A percentile compares a stretch with the other conserved stretches of the same genome.
These are phyloP conservation scores for Pseudocercospora crystallina DNA, from an alignment of 2,329 filamentous ascomycete species.

Conservation along the genomic window DNA sequence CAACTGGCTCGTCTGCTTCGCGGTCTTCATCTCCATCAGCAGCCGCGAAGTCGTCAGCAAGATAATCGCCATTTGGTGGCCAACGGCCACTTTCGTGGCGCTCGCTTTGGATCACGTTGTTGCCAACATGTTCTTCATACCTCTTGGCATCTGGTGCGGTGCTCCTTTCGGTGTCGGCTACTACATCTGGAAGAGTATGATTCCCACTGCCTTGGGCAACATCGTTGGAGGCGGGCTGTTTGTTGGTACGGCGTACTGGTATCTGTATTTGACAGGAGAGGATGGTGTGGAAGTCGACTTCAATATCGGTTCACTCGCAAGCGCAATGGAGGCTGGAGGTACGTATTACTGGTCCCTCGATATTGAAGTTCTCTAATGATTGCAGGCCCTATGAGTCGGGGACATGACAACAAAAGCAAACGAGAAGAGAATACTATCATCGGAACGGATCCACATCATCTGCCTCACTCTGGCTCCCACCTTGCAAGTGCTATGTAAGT, in stretches of 20 bases:
- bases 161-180: constrained; percentile 50
- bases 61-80: constrained; percentile 56
- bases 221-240: constrained; percentile 65
- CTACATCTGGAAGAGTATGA: constrained; percentile 59
- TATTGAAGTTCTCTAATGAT: too few species aligned
- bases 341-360: too few species aligned
- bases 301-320: constrained; percentile 22
- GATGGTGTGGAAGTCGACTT: constrained; percentile 23
- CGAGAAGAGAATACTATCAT: not conserved
- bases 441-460: constrained; percentile 10
- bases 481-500: constrained; percentile 20
- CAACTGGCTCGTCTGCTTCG: constrained; percentile 60
- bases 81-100: constrained; percentile 54
- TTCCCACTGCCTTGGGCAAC: constrained; percentile 55
- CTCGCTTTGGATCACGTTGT: constrained; percentile 54
- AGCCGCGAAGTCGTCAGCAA: constrained; percentile 54
- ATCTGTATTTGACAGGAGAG: constrained; percentile 33
- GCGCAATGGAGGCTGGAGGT: constrained; percentile 25
- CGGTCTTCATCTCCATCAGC: constrained; percentile 49
- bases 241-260: constrained; percentile 51
- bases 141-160: constrained; percentile 51
- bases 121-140: constrained; percentile 53
- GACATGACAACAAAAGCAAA: not conserved
- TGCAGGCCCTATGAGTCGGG: constrained; percentile 19
- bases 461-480: constrained; percentile 14